Base-by-base conservation (phyloP, 495 filamentous ascomycete species). In the Daldinia loculata region DNA sequence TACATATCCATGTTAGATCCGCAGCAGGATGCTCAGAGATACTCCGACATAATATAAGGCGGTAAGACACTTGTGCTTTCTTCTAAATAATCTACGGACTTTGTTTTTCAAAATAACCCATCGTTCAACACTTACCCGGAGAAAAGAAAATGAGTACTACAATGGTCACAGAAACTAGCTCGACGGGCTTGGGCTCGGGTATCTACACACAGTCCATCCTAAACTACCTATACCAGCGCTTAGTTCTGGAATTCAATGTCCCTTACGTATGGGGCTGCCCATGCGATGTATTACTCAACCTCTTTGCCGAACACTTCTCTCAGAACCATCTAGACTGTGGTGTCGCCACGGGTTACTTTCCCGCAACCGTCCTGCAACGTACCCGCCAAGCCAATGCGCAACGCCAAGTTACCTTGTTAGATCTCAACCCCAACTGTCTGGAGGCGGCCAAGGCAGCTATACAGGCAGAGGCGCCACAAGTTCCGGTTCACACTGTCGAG, bases 291-390 rank as follows among this genome's bases (percentile, higher is more conserved):
- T 70, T 77, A 4, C 69, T 80, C 81, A 2, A 53, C 50, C 75
- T 83, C n/a, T 84, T 81, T 72, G 55, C 56, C 6, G 58, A 78
- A 14, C 67, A 78, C 39, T 75, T 79, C 29, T 68, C 74, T 9
- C 32, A 36, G 22, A 61, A 63, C 9, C 82, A 84, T 59, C 74
- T 83, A 12, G 80, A 83, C 67, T 75, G 82, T 38, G 82, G 82
- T 14, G 76, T 79, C 24, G 82, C 74, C 2, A 79, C 76, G 0
- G 80, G 81, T 4, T 82, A 77, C 39, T 82, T 80, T 38, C 74
- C 74, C 6, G 56, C 62, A 14, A 26, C 41, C 8, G 63, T 71
- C 8, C 57, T 77, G 22, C 41, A 55, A 12, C 66, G 67, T 32
- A 36, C 45, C 1, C 48, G 56, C 27, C 30, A 52, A 15, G 17